Percentiles rank a stretch among this genome's conserved stretches.
phyloP scores from a whole-genome alignment of 441 rosid genomes.

The Euphorbia schlechtendalii region DNA sequence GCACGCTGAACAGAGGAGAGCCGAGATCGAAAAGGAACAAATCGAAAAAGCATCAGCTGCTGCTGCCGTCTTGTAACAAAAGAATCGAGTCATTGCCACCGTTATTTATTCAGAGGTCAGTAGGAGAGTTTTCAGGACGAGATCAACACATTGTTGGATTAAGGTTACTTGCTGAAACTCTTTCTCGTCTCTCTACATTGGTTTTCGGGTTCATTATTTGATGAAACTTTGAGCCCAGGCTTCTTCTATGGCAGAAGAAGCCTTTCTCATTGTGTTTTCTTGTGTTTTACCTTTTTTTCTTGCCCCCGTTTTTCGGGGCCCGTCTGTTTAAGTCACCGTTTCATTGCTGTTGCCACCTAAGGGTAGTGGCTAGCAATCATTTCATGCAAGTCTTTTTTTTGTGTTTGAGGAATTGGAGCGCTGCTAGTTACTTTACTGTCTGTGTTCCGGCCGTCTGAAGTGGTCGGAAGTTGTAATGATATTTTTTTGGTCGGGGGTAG shows the following conservation, averaged over 20 bases:
- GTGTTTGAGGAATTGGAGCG: slow-evolving; percentile 16
- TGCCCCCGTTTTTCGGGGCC: neutral
- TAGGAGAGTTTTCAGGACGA: too few relatives aligned
- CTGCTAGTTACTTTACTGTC: slow-evolving; percentile 3
- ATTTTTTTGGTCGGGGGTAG: slow-evolving; percentile 20
- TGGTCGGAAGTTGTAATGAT: slow-evolving; percentile 20
- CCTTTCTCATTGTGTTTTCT: slow-evolving; percentile 10
- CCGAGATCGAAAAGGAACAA: slow-evolving; percentile 77
- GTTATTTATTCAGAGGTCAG: too few relatives aligned
- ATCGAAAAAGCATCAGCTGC: slow-evolving; percentile 58
- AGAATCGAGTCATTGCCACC: too few relatives aligned
- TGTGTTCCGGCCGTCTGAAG: neutral
- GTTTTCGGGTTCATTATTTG: slow-evolving; percentile 12
- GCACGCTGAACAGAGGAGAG: slow-evolving; percentile 92
- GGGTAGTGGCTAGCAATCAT: neutral
- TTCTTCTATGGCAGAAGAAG: slow-evolving; percentile 23
- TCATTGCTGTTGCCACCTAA: neutral
- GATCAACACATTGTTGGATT: neutral
- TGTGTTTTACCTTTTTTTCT: neutral
- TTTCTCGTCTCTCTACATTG: slow-evolving; percentile 1
- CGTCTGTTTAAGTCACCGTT: neutral
- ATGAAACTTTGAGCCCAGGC: slow-evolving; percentile 14
- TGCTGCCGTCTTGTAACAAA: slow-evolving; percentile 10
- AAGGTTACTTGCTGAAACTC: slow-evolving; percentile 12
- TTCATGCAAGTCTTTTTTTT: slow-evolving; percentile 11